These are phyloP conservation scores for Vitis cinerea DNA, from an alignment of 164 flowering plant genomes.

Conservation along the genomic window DNA sequence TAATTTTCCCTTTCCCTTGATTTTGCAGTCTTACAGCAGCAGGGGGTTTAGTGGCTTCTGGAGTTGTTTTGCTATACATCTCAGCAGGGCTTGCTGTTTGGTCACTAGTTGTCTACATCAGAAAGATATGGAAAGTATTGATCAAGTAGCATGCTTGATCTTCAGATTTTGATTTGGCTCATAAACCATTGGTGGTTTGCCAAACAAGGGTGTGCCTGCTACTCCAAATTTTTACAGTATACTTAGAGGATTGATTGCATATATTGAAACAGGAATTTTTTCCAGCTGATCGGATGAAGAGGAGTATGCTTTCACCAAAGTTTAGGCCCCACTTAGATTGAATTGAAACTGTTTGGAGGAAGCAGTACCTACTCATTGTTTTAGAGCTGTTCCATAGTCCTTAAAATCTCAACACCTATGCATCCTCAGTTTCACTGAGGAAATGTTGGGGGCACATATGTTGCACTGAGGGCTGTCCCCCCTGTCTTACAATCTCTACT, in stretches of 20 bases:
- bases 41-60: constrained; percentile 52
- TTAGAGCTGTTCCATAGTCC: not conserved
- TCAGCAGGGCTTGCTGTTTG: constrained; percentile 91
- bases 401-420: not conserved
- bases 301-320: not conserved
- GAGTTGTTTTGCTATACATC: constrained; percentile 70
- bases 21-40: constrained; percentile 62
- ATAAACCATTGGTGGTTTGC: not conserved
- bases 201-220: too few relatives aligned
- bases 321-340: not conserved
- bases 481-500: too few relatives aligned
- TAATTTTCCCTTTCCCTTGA: not conserved
- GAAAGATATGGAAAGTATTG: constrained; percentile 81
- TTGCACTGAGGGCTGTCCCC: not conserved
- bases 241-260: not conserved
- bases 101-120: constrained; percentile 86
- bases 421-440: not conserved
- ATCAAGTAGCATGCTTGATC: constrained; percentile 37
- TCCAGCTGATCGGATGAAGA: not conserved
- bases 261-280: not conserved
- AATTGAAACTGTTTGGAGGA: not conserved
- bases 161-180: not conserved
- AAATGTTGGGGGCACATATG: not conserved
- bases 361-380: not conserved
- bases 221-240: not conserved